Conservation (phyloP, 225 moss, liverwort and hornwort genomes). For the Straminergon stramineum region DNA sequence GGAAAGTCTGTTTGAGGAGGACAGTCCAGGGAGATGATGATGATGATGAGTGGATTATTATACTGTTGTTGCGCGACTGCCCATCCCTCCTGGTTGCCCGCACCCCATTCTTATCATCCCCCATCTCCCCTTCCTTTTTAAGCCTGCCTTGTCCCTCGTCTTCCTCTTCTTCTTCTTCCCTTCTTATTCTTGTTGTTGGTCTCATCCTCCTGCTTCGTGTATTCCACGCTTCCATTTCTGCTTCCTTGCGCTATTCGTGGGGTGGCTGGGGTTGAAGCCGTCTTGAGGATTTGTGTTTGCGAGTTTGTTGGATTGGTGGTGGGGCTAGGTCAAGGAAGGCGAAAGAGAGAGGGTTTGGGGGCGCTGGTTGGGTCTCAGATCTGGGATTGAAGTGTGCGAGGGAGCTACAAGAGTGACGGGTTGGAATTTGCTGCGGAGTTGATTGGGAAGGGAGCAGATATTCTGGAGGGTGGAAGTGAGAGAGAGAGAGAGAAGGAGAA, state of each 20-base stretch:
- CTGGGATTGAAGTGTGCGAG: conserved; percentile 3
- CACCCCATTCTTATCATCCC: conserved; percentile 31
- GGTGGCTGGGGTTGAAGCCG: neutral
- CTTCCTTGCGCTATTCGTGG: neutral
- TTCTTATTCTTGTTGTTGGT: neutral
- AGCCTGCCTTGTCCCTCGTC: neutral
- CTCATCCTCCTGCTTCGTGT: neutral
- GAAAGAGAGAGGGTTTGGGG: neutral
- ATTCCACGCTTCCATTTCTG: neutral
- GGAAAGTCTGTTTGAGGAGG: neutral
- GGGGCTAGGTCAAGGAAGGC: neutral
- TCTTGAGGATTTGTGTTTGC: neutral
- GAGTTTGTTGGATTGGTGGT: neutral
- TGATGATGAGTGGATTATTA: conserved; percentile 8
- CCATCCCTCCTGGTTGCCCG: conserved; percentile 27
- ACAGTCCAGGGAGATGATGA: neutral
- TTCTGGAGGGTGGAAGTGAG: neutral
- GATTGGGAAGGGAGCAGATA: neutral
- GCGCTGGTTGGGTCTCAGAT: neutral
- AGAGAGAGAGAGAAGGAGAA: neutral
- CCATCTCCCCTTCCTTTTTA: conserved; percentile 23
- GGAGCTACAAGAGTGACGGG: neutral
- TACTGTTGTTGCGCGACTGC: conserved; percentile 13
- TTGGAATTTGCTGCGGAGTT: neutral
- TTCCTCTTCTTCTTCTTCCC: neutral